Conservation (phyloP, 164 flowering plant species). For the Brasenia schreberi region DNA sequence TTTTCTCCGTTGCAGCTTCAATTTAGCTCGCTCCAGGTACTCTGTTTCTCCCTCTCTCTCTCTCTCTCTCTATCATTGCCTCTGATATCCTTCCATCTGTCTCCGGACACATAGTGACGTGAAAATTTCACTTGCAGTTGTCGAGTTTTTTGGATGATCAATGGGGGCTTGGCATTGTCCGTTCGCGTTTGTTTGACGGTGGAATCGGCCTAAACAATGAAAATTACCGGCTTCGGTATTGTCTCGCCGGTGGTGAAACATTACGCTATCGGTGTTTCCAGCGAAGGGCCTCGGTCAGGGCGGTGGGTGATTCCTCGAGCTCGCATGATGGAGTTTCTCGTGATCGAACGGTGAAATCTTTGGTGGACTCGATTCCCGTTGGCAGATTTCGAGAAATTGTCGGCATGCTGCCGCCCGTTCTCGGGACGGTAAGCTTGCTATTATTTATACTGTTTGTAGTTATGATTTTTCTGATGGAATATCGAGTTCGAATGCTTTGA, state of each 20-base stretch:
- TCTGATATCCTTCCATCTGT: constrained; percentile 1
- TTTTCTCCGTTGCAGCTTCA: constrained; percentile 15
- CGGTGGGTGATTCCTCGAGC: background rate
- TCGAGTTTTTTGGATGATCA: background rate
- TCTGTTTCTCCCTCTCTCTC: background rate
- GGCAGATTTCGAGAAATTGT: constrained; percentile 23
- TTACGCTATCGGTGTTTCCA: background rate
- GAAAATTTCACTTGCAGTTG: background rate
- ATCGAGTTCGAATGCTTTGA: background rate
- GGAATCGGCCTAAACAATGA: background rate
- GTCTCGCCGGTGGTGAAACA: background rate
- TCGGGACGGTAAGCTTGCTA: constrained; percentile 21
- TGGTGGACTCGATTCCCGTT: constrained; percentile 6
- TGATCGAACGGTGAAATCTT: constrained; percentile 4
- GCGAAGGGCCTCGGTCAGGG: background rate
- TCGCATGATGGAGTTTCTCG: constrained; percentile 6
- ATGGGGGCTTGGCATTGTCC: background rate
- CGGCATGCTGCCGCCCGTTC: constrained; percentile 24
- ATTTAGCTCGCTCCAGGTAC: constrained; percentile 5
- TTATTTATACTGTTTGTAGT: background rate
- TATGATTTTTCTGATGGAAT: background rate
- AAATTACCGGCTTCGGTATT: background rate
- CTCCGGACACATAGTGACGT: constrained; percentile 8
- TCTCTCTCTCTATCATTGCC: background rate
- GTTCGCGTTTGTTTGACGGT: background rate